These are phyloP conservation scores for Hyaloscypha finlandica DNA, from an alignment of 495 filamentous ascomycete genomes.

Conservation along the genomic window DNA sequence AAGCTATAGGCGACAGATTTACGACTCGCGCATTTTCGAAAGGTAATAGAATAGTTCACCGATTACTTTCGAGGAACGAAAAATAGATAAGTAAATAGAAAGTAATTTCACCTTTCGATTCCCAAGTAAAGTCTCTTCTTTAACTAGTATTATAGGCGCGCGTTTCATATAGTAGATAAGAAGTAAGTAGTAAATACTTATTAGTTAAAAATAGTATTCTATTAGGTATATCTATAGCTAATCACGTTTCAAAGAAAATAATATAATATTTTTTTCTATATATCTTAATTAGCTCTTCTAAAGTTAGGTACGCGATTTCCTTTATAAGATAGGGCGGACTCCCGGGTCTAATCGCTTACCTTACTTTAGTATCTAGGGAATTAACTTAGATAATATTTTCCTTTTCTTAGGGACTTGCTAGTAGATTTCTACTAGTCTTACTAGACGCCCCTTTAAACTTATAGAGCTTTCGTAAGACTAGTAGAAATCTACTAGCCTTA, in stretches of 20 bases:
- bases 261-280: slow-evolving; percentile 1
- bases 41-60: background rate
- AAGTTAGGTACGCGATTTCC: background rate
- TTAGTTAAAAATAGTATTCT: background rate
- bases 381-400: too few relatives aligned
- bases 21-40: background rate
- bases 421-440: too few relatives aligned
- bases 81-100: background rate
- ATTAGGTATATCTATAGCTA: background rate
- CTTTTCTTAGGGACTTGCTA: too few relatives aligned
- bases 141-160: too few relatives aligned
- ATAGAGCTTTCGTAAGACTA: too few relatives aligned
- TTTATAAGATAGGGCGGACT: too few relatives aligned
- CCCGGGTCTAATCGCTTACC: background rate
- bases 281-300: background rate
- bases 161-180: too few relatives aligned
- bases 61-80: background rate
- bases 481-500: too few relatives aligned
- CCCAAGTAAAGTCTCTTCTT: background rate
- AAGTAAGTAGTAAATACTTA: background rate
- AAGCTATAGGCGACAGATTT: background rate
- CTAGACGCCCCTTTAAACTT: too few relatives aligned
- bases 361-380: background rate
- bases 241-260: background rate
- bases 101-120: background rate